Conservation (phyloP, 306 rosid species). For the Casuarina cunninghamiana region DNA sequence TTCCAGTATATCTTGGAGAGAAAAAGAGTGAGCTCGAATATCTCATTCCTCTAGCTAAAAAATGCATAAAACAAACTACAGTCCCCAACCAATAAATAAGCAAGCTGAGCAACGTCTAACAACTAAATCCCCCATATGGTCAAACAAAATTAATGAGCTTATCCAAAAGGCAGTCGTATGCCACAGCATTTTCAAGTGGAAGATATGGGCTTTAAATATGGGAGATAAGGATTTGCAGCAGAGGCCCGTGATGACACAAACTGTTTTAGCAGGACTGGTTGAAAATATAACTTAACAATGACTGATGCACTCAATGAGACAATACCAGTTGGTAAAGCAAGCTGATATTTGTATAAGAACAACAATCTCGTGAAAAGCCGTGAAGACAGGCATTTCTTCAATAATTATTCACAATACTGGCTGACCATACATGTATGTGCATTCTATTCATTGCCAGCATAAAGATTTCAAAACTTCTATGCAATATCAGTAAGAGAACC, state of each 20-base stretch:
- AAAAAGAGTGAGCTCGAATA: not conserved
- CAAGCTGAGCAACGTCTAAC: not conserved
- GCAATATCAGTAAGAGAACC: not conserved
- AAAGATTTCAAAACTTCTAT: not conserved
- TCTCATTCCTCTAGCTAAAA: not conserved
- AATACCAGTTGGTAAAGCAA: not conserved
- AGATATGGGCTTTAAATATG: not conserved
- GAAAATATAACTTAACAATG: not conserved
- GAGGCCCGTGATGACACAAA: not conserved
- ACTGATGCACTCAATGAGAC: not conserved
- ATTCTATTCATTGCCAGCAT: not conserved
- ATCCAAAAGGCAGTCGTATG: not conserved
- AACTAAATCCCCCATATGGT: not conserved
- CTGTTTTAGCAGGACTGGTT: not conserved
- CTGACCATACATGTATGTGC: not conserved
- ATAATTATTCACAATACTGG: not conserved
- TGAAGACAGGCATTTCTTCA: not conserved
- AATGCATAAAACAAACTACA: not conserved
- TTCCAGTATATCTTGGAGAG: not conserved
- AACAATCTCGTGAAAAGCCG: not conserved
- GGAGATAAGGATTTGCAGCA: not conserved
- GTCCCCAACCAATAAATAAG: too few relatives aligned
- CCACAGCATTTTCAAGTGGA: not conserved
- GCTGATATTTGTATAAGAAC: not conserved
- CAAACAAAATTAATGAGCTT: not conserved